Evolutionary conservation across 306 rosid genomes (phyloP).

Genomic region (Pyrus pyrifolia): DNA sequence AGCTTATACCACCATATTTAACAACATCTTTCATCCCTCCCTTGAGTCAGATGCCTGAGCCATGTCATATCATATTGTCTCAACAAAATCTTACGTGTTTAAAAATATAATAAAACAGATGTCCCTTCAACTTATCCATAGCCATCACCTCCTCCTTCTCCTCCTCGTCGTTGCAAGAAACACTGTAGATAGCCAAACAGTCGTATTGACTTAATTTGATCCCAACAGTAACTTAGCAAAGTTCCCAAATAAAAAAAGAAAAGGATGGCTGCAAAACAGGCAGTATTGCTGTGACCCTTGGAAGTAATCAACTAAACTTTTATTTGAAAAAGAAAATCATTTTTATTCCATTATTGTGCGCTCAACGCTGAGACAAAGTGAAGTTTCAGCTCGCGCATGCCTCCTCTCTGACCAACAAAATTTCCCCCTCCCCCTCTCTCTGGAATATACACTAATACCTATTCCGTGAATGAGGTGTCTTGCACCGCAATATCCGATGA

Average conservation of each 20-base stretch:
- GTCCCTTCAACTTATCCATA: background rate
- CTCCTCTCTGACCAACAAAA: no score
- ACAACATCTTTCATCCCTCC: no score
- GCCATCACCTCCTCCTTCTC: background rate
- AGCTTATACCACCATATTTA: no score
- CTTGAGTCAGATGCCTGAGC: no score
- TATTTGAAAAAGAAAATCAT: background rate
- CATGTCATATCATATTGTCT: background rate
- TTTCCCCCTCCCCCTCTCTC: background rate
- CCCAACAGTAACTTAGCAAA: background rate
- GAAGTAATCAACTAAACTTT: background rate
- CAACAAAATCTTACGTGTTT: background rate
- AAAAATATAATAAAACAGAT: background rate
- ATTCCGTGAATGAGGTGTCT: background rate
- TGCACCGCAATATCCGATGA: background rate
- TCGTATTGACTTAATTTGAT: background rate
- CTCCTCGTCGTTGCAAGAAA: background rate
- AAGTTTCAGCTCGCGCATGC: background rate
- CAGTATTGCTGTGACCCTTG: background rate
- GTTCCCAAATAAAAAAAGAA: background rate
- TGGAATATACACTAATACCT: background rate
- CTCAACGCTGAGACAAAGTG: background rate
- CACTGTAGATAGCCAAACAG: conserved; percentile 10
- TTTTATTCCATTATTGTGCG: background rate
- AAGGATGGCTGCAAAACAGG: background rate